Percentiles rank a stretch among this genome's conserved stretches.
phyloP scores from a whole-genome alignment of 257 asterid species.

The Paulownia fortunei region DNA sequence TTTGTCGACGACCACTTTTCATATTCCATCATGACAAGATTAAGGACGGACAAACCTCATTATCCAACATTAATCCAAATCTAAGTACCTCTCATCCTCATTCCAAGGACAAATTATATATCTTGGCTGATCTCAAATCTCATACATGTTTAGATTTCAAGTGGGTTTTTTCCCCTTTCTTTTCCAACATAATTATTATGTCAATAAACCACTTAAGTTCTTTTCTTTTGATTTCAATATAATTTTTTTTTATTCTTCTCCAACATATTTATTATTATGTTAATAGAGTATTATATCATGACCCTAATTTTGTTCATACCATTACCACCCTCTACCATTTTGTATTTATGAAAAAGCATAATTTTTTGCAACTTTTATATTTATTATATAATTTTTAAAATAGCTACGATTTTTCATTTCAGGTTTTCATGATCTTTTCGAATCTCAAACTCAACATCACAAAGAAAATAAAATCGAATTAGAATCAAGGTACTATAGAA shows the following conservation, averaged over 20 bases:
- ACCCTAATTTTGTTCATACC: no score
- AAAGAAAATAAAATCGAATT: slow-evolving; percentile 8
- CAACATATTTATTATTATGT: background rate
- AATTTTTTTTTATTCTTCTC: background rate
- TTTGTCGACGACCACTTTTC: background rate
- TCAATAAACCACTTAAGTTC: background rate
- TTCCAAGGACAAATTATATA: background rate
- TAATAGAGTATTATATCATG: no score
- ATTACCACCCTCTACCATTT: no score
- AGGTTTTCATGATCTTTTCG: background rate
- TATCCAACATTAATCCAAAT: background rate
- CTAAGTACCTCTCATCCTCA: background rate
- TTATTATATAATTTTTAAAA: background rate
- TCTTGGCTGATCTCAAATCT: background rate
- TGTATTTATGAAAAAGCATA: no score
- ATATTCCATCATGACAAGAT: background rate
- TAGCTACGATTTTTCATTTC: background rate
- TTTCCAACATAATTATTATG: slow-evolving; percentile 1
- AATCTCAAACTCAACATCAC: background rate
- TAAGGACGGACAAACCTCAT: background rate
- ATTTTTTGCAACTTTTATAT: background rate
- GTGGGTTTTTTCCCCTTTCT: background rate
- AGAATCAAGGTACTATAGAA: background rate
- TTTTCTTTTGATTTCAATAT: background rate
- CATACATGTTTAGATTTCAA: slow-evolving; percentile 18